phyloP scores from a whole-genome alignment of 208 protist species.

The Leishmania turanica region DNA sequence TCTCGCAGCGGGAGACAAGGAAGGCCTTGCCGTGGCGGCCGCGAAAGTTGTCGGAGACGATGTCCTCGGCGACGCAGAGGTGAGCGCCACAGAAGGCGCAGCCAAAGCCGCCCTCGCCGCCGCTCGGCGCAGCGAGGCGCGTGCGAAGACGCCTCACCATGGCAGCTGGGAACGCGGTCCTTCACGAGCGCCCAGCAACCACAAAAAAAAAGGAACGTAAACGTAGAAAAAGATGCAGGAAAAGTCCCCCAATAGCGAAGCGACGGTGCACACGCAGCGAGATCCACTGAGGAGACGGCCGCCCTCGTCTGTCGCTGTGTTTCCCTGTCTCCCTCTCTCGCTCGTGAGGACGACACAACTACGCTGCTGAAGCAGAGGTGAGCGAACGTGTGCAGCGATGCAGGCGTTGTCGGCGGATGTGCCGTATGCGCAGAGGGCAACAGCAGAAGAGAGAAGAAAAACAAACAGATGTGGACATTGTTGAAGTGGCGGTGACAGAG shows the following conservation, averaged over 20 bases:
- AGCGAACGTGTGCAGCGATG: background rate
- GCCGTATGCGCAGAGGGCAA: background rate
- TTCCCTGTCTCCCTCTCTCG: background rate
- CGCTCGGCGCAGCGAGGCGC: conserved; percentile 37
- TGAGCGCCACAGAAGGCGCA: conserved; percentile 77
- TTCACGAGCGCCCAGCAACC: too few species aligned
- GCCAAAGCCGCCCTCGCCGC: conserved; percentile 49
- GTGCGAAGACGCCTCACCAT: conserved; percentile 53
- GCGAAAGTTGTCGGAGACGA: conserved; percentile 74
- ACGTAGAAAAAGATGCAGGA: background rate
- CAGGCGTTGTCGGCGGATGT: background rate
- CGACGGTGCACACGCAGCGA: background rate
- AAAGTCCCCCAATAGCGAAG: background rate
- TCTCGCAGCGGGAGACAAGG: conserved; percentile 74
- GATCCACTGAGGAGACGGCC: background rate
- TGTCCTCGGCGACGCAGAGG: conserved; percentile 61
- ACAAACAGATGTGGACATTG: background rate
- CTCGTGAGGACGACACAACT: background rate
- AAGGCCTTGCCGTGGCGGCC: conserved; percentile 74
- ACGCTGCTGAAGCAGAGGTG: background rate
- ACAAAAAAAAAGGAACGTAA: background rate
- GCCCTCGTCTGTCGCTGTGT: background rate
- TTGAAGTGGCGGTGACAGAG: background rate
- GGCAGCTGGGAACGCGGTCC: background rate
- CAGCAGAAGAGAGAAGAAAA: background rate